Evolutionary conservation across 371 early-diverging fungal genomes (phyloP), one percentile per base, ranked within the genome.

Genomic region (Neoconidiobolus thromboides): DNA sequence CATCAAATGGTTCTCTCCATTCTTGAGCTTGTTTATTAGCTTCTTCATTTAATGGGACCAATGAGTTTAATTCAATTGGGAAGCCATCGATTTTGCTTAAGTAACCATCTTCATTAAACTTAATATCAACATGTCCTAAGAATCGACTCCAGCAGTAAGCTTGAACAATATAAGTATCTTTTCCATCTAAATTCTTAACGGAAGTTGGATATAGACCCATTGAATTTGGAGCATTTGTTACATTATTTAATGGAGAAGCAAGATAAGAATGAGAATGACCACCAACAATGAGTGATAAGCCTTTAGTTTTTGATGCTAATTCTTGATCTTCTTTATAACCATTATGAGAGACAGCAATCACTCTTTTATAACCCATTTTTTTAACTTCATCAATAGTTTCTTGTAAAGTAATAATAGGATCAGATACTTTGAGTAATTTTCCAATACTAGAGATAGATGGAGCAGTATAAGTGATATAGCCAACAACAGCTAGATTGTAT

Each of bases 181-280:
- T 68, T 43, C 76, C 77, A 44, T 77, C 74, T n/a, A 68, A 52
- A 65, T 78, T 79, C 44, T 61, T 72, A 48, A 81, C 70, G 1
- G 60, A 60, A 36, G 81, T 83, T 10, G 84, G 81, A 61, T 80
- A 83, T 3, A 73, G 72, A 0, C 84, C 84, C 38, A 67, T 64
- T 1, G 67, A 66, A 2, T 58, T 59, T 26, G 58, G 46, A 43
- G 47, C 60, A 15, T 5, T 12, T 9, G 55, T 14, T 37, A 6
- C 7, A 48, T 62, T 59, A 14, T 14, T 48, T 43, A 63, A 62
- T 12, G 42, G 46, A 15, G 74, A 67, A 44, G 74, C 71, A 36
- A 86, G 67, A 60, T 76, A 76, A 7, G 83, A 69, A 66, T 86
- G 86, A 9, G 79, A 75, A 64, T 86, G 86, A 36, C 83, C 86